Evolutionary conservation across 495 filamentous ascomycete genomes (phyloP).

Genomic region (Penicillium cataractarum): DNA sequence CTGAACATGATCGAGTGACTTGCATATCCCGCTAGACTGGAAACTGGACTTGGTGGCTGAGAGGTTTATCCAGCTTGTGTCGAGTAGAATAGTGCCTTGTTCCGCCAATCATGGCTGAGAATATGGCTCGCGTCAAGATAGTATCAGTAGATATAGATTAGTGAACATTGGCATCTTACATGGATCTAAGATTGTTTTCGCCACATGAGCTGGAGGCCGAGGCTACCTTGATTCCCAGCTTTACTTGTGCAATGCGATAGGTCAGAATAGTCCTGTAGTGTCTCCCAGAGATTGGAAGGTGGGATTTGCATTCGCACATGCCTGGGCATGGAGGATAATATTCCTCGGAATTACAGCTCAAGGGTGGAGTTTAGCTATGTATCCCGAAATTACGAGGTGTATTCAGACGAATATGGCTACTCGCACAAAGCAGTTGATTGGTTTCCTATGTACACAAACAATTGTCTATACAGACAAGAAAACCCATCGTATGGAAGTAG

Average conservation of each 20-base stretch:
- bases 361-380: not conserved
- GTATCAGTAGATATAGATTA: not conserved
- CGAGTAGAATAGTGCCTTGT: not conserved
- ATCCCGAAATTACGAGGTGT: not conserved
- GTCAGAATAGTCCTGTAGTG: not conserved
- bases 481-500: not conserved
- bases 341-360: not conserved
- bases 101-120: not conserved
- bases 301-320: not conserved
- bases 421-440: not conserved
- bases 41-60: constrained; percentile 7
- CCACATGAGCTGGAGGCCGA: not conserved
- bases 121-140: not conserved
- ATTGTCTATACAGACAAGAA: constrained; percentile 2
- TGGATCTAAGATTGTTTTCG: not conserved
- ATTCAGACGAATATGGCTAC: not conserved
- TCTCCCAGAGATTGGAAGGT: not conserved
- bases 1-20: constrained; percentile 6
- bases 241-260: not conserved
- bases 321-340: not conserved
- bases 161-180: not conserved
- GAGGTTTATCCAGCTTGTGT: not conserved
- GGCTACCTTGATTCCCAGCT: not conserved
- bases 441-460: constrained; percentile 2
- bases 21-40: not conserved